A percentile compares a stretch with the other conserved stretches of the same genome.
Conservation (phyloP, 1,139 yeast species). For the Sugiyamaella neomexicana region DNA sequence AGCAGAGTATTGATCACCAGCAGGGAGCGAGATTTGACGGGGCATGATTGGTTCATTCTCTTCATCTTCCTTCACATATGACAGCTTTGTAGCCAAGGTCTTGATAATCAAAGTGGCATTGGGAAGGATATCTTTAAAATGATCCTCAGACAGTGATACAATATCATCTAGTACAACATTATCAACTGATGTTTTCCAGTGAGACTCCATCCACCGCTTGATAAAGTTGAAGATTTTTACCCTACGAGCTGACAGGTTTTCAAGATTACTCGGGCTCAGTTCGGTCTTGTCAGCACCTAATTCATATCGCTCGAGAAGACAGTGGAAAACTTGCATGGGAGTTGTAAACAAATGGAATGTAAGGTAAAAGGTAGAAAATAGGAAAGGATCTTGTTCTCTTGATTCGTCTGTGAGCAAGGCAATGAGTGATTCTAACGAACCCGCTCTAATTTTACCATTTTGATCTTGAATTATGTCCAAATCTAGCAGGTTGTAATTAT, state of each 20-base stretch:
- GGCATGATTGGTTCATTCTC: constrained; percentile 34
- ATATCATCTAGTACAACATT: constrained; percentile 62
- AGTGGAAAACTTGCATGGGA: constrained; percentile 68
- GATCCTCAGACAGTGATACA: constrained; percentile 72
- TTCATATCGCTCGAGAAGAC: constrained; percentile 66
- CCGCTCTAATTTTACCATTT: constrained; percentile 65
- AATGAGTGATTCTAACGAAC: constrained; percentile 74
- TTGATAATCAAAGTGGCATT: constrained; percentile 34
- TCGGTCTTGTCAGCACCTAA: constrained; percentile 43
- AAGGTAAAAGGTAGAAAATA: constrained; percentile 73
- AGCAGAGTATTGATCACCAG: constrained; percentile 12
- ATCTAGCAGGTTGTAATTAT: neutral
- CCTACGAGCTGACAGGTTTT: constrained; percentile 58
- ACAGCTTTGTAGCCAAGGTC: constrained; percentile 31
- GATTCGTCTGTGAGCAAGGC: constrained; percentile 69
- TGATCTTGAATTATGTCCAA: constrained; percentile 40
- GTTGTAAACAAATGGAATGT: constrained; percentile 76
- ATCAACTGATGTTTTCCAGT: constrained; percentile 72
- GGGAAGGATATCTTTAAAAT: constrained; percentile 26
- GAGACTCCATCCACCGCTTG: constrained; percentile 83
- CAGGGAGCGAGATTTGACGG: constrained; percentile 29
- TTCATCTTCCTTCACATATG: constrained; percentile 20
- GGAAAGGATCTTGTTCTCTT: constrained; percentile 63
- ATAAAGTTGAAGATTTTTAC: constrained; percentile 66
- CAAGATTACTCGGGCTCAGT: constrained; percentile 32